Conservation (phyloP, 306 rosid species). For the Vicia faba region DNA sequence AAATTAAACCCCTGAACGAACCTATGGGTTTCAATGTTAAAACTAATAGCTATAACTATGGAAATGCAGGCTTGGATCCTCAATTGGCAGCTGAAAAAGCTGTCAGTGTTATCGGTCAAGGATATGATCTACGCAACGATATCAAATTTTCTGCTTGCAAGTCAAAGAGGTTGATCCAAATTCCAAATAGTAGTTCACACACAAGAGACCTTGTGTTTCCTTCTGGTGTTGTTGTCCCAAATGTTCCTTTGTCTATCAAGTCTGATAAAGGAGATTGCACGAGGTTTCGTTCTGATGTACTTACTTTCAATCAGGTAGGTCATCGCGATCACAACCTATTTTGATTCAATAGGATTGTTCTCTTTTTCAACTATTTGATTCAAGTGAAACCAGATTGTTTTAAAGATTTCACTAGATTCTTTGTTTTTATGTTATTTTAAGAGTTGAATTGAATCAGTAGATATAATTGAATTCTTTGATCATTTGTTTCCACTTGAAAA, state of each 20-base stretch:
- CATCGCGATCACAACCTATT: neutral
- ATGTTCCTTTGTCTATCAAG: conserved; percentile 65
- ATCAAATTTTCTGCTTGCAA: conserved; percentile 58
- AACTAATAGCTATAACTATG: conserved; percentile 32
- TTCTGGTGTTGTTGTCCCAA: conserved; percentile 54
- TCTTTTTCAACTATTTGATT: neutral
- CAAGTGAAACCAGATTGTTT: too few relatives aligned
- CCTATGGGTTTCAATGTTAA: conserved; percentile 43
- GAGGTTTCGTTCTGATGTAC: conserved; percentile 72
- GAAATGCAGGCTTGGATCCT: conserved; percentile 47
- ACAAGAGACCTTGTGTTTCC: conserved; percentile 68
- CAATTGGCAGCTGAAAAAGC: conserved; percentile 74
- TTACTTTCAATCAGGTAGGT: conserved; percentile 80
- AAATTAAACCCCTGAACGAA: neutral
- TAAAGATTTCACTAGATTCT: too few relatives aligned
- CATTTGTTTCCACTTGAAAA: neutral
- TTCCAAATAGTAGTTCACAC: conserved; percentile 40
- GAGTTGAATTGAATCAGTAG: too few relatives aligned
- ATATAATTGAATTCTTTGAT: conserved; percentile 18
- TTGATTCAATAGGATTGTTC: neutral
- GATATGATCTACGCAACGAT: conserved; percentile 70
- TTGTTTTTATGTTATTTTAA: too few relatives aligned
- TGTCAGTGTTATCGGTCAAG: conserved; percentile 68
- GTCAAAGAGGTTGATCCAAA: conserved; percentile 54
- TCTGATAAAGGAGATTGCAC: conserved; percentile 90